phyloP scores from a whole-genome alignment of 2,329 filamentous ascomycete species.

The Didymella pomorum region DNA sequence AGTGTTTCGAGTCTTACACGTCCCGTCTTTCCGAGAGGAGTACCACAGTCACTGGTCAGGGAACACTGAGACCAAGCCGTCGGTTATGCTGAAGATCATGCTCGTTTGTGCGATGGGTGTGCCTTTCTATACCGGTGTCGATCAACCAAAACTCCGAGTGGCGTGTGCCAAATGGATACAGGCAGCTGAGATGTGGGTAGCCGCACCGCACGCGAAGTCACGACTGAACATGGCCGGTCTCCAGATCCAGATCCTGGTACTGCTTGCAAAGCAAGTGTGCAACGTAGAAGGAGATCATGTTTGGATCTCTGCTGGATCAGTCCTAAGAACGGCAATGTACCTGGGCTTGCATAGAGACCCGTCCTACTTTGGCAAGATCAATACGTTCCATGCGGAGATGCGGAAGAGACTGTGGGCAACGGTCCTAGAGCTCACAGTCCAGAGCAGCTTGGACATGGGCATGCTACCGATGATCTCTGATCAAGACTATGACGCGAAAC shows the following conservation, averaged over 20 bases:
- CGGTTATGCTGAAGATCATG: constrained; percentile 61
- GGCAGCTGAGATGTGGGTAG: constrained; percentile 64
- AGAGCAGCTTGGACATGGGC: constrained; percentile 50
- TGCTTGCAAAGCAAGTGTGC: constrained; percentile 50
- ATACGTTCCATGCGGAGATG: constrained; percentile 51
- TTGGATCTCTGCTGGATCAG: constrained; percentile 50
- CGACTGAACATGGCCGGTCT: constrained; percentile 60
- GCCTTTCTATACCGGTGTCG: constrained; percentile 58
- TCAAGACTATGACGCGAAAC: constrained; percentile 49
- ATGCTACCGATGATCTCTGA: constrained; percentile 49
- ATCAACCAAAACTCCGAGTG: constrained; percentile 53
- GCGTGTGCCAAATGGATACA: constrained; percentile 61
- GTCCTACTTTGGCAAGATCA: constrained; percentile 44
- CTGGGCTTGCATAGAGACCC: constrained; percentile 55
- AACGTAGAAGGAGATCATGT: constrained; percentile 48
- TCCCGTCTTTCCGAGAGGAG: constrained; percentile 59
- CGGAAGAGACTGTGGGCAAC: constrained; percentile 42
- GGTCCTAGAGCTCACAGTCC: constrained; percentile 48
- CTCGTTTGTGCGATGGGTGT: constrained; percentile 47
- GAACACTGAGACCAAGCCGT: constrained; percentile 53
- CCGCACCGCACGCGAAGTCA: constrained; percentile 62
- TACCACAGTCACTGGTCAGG: constrained; percentile 62
- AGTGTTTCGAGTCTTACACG: constrained; percentile 60
- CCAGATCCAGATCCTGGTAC: constrained; percentile 54
- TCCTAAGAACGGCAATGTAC: constrained; percentile 52